A percentile compares a stretch with the other conserved stretches of the same genome.
Conservation (phyloP, 2,329 filamentous ascomycete genomes). For the Scedosporium aurantiacum region DNA sequence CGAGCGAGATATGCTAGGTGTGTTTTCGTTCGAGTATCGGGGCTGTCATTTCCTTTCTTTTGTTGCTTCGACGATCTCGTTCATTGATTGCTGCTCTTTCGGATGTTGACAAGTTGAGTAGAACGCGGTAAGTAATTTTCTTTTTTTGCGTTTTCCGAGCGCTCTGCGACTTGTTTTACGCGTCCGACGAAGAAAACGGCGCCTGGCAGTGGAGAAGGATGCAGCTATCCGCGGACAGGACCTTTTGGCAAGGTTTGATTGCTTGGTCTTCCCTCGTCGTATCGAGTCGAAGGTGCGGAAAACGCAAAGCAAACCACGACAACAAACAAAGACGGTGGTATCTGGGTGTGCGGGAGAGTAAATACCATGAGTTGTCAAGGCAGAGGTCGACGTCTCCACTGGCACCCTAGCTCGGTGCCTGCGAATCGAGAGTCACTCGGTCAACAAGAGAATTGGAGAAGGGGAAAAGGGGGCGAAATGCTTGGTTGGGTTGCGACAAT, state of each 20-base stretch:
- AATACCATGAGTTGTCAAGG: not conserved
- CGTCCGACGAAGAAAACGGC: not conserved
- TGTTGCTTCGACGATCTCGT: not conserved
- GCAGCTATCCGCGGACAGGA: not conserved
- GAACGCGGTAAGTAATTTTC: not conserved
- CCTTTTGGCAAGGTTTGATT: not conserved
- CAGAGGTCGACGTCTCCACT: not conserved
- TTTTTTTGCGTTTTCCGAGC: not conserved
- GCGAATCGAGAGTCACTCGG: not conserved
- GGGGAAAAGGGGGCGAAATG: not conserved
- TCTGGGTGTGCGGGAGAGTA: not conserved
- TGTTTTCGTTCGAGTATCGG: not conserved
- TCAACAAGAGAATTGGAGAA: not conserved
- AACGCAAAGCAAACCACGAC: conserved; percentile 3
- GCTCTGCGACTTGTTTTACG: not conserved
- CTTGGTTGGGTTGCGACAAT: not conserved
- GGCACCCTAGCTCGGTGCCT: not conserved
- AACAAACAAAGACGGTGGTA: not conserved
- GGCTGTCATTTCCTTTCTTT: not conserved
- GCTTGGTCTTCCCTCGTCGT: not conserved
- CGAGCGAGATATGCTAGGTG: not conserved
- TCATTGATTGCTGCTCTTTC: not conserved
- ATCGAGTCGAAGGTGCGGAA: not conserved
- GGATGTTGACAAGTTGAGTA: not conserved
- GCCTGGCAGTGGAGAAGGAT: not conserved